Conservation (phyloP, 345 rosid genomes). For the Euclidium syriacum region DNA sequence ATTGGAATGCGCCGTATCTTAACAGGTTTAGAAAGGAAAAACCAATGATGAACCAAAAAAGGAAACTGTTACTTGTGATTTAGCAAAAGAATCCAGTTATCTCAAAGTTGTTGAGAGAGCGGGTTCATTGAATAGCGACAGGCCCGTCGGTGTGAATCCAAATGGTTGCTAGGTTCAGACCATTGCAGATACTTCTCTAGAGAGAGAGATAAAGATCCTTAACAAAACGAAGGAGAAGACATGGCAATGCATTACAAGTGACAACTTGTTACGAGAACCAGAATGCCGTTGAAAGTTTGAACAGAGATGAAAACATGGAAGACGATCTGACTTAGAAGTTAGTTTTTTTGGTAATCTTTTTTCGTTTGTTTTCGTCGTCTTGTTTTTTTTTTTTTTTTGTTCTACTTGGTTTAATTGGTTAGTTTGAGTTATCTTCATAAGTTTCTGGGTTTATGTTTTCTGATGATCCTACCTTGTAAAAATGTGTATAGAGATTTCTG, state of each 20-base stretch:
- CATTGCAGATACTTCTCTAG: neutral
- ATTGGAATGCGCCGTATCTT: neutral
- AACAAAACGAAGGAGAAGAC: neutral
- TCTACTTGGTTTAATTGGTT: neutral
- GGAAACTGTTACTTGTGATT: conserved; percentile 7
- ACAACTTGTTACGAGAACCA: neutral
- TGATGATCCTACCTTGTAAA: neutral
- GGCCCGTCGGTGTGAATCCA: conserved; percentile 12
- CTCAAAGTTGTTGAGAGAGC: conserved; percentile 13
- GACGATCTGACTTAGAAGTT: neutral
- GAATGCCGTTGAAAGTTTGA: neutral
- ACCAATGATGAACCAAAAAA: conserved; percentile 27
- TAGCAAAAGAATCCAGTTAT: conserved; percentile 11
- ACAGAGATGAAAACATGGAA: neutral
- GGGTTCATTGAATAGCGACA: conserved; percentile 9
- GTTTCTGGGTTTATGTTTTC: neutral
- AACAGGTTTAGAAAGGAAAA: conserved; percentile 40
- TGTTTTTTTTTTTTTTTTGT: neutral
- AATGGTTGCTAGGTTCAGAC: conserved; percentile 25
- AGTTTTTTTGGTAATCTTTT: neutral
- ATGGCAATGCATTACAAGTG: neutral
- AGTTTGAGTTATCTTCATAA: neutral
- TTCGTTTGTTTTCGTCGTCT: neutral
- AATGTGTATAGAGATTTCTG: neutral
- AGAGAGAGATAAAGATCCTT: neutral